Evolutionary conservation across 768 basidiomycete species (phyloP).

Genomic region (Boletus vermiculosoides): DNA sequence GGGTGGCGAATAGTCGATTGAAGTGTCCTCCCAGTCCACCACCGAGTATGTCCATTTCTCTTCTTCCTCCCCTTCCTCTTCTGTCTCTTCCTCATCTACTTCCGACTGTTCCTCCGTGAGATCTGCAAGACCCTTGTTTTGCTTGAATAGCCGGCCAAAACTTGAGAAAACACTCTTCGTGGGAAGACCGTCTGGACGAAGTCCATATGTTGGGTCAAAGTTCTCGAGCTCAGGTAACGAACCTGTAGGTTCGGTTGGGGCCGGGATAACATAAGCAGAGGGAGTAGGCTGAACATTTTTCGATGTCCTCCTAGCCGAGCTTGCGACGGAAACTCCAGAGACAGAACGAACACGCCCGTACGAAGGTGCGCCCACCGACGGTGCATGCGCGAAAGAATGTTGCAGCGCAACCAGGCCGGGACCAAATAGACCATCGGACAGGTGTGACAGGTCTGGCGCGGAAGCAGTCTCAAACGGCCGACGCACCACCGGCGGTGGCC

Average conservation of each 20-base stretch:
- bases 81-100: constrained; percentile 36
- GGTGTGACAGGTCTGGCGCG: constrained; percentile 39
- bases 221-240: constrained; percentile 61
- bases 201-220: constrained; percentile 94
- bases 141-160: constrained; percentile 71
- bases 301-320: constrained; percentile 29
- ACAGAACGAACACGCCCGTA: constrained; percentile 37
- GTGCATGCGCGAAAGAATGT: constrained; percentile 26
- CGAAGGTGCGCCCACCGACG: constrained; percentile 18
- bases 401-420: constrained; percentile 17
- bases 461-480: constrained; percentile 40
- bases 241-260: constrained; percentile 23
- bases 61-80: constrained; percentile 35
- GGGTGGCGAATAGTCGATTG: constrained; percentile 46
- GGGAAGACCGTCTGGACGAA: constrained; percentile 89
- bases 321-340: constrained; percentile 42
- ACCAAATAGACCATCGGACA: constrained; percentile 16
- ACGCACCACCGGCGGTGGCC: constrained; percentile 37
- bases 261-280: constrained; percentile 21
- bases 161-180: constrained; percentile 77
- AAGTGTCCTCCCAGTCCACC: constrained; percentile 67
- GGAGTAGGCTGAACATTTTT: constrained; percentile 18
- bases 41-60: constrained; percentile 52
- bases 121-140: constrained; percentile 71
- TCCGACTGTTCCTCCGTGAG: constrained; percentile 64